These are phyloP conservation scores for Discostella stelligera DNA, from an alignment of 352 stramenopile genomes.

Conservation along the genomic window DNA sequence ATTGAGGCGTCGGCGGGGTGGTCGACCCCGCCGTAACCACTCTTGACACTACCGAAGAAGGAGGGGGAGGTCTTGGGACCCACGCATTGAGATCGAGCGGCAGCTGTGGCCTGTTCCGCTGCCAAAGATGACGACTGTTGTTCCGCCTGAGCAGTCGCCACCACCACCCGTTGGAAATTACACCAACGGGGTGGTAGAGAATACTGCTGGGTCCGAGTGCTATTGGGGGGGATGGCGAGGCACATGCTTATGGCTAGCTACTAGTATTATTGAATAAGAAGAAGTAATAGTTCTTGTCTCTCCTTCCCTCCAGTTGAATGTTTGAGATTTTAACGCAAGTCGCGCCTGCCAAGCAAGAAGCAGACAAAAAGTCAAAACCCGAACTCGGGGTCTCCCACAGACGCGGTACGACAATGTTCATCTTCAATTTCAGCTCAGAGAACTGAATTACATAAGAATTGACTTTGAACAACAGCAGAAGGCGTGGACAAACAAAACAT, in stretches of 20 bases:
- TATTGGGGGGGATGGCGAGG: conserved; percentile 4
- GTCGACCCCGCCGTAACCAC: not conserved
- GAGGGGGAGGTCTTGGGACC: not conserved
- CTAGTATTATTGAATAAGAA: not conserved
- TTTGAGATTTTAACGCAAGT: too few species aligned
- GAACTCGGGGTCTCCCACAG: not conserved
- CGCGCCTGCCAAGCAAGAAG: too few species aligned
- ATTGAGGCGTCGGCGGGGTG: not conserved
- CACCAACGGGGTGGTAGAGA: not conserved
- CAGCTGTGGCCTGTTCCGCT: not conserved
- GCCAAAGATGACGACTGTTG: not conserved
- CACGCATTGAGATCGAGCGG: not conserved
- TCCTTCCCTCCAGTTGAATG: too few species aligned
- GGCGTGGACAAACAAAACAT: too few species aligned
- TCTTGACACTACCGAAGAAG: not conserved
- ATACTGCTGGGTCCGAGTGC: not conserved
- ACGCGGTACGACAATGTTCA: not conserved
- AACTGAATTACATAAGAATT: not conserved
- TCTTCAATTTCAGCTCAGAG: not conserved
- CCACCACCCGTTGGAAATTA: not conserved
- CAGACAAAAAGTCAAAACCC: not conserved
- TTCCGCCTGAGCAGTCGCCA: not conserved
- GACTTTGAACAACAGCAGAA: too few species aligned
- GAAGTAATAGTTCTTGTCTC: too few species aligned
- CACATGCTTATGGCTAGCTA: conserved; percentile 6